Base-by-base conservation (phyloP, 257 asterid species). In the Asclepias syriaca region DNA sequence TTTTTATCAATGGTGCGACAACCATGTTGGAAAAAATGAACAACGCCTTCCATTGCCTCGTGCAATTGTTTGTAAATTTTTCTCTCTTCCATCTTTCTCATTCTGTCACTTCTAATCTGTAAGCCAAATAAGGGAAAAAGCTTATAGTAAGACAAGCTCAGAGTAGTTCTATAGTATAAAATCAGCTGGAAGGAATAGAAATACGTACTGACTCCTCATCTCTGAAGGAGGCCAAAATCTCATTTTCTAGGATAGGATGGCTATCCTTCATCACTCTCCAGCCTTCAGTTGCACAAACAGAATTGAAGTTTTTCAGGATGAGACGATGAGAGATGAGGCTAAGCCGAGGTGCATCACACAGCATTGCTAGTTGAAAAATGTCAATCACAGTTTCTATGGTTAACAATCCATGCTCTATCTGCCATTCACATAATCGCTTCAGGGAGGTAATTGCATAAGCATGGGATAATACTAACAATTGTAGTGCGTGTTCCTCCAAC, bases 1-100 rank as follows among this genome's bases (percentile, higher is more conserved):
- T 76, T 86, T 24, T 97, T 96, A 21, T 97, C 97, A 45, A 90
- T 93, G 1, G 93, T 87, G 8, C 87, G 89, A 76, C 98, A 93
- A 2, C 98, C 98, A 4, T 93, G 96, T 78, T 72, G 87, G 61
- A 90, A 93, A 83, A 89, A 90, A 81, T 93, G 98, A 50, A 93
- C 93, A 7, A 90, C 83, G 19, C 96, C 96, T 78, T 93, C 98
- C 97, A 93, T 93, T 64, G 97, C 95, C 74, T 90, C 98, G 74
- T 85, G 87, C 15, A 93, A 69, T 69, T 87, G 96, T 66, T 74
- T 21, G 78, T 90, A 93, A 0, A 79, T 69, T 69, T 85, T 83
- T 45, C 84, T 84, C 85, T 90, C 92, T 0, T 79, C 73, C 21
- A 29, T 66, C 82, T 90, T 90, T 82, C 92, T 84, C 27, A 24